These are phyloP conservation scores for Entophlyctis luteolus DNA, from an alignment of 192 early-diverging fungal species.

Conservation along the genomic window DNA sequence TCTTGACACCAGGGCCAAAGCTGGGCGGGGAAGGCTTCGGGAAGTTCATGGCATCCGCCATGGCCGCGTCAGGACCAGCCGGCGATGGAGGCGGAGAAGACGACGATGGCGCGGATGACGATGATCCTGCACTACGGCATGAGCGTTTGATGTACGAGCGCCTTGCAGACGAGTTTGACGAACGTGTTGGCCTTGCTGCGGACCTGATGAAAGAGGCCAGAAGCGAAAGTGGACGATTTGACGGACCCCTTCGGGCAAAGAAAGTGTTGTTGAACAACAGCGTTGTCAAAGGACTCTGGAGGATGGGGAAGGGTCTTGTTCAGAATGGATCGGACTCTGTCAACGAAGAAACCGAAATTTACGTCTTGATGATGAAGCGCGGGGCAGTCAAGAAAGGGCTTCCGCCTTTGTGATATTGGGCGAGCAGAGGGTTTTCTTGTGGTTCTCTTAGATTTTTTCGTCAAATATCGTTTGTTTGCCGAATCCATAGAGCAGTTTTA, in stretches of 20 bases:
- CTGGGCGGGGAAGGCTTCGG: neutral
- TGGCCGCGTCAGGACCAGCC: neutral
- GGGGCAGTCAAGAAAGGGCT: slow-evolving; percentile 36
- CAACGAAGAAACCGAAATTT: slow-evolving; percentile 32
- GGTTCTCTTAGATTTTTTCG: no score
- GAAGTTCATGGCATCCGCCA: neutral
- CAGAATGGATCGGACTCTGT: slow-evolving; percentile 8
- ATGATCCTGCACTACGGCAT: slow-evolving; percentile 10
- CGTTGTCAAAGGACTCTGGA: slow-evolving; percentile 30
- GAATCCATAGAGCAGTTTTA: no score
- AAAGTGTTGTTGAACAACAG: slow-evolving; percentile 24
- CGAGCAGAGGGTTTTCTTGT: no score
- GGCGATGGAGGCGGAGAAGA: neutral
- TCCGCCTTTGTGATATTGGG: slow-evolving; percentile 10
- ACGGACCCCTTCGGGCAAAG: slow-evolving; percentile 18
- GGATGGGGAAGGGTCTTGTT: slow-evolving; percentile 27
- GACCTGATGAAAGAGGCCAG: slow-evolving; percentile 39
- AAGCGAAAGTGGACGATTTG: slow-evolving; percentile 39
- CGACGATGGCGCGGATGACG: slow-evolving; percentile 7
- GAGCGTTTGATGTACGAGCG: slow-evolving; percentile 22
- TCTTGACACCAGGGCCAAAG: neutral
- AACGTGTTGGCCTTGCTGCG: slow-evolving; percentile 24
- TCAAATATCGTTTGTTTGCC: no score
- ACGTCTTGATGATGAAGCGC: slow-evolving; percentile 34
- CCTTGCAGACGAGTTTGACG: slow-evolving; percentile 37